Evolutionary conservation across 768 basidiomycete species (phyloP), one percentile per base, ranked within the genome.

Genomic region (Strobilomyces confusus): DNA sequence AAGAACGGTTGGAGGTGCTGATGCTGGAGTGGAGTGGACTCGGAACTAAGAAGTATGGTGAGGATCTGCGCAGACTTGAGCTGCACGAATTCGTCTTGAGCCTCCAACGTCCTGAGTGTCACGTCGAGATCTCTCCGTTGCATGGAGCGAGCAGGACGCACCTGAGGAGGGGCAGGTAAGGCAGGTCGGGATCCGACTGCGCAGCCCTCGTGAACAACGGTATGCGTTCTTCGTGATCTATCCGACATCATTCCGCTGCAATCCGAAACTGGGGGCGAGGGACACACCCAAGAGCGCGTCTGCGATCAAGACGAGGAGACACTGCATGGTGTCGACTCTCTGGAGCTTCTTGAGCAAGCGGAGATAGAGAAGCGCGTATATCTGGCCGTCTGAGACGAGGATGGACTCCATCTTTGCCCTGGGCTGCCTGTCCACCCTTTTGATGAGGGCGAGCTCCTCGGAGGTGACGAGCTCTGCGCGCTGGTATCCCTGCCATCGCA

Each of bases 1-100:
- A 91, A 65, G 64, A 91, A 84, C 9, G 83, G 78, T 30, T 76
- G 74, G 20, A 89, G 69, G 43, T 86, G 78, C 20, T 80, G 75
- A 12, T 73, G 67, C 51, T 75, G 77, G 23, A 82, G 70, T 11
- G 74, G 74, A 1, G 76, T 70, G 5, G 76, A 65, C 63, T 82
- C 80, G 54, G 79, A 77, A 59, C 83, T 84, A 34, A 95, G 80
- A 22, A 98, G 79, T 32, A 95, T 79, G 1, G 94, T 92, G 42
- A 97, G 74, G 58, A 98, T 88, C 64, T 95, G 89, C 0, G 88
- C 80, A 12, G 88, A 78, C 66, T 95, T 97, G 52, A 98, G 77
- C 63, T 95, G 92, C n/a, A 92, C 86, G 59, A 97, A 98, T 66
- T 98, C 95, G 67, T 98, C 97, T 60, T 86, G 86, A 13, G 87